Percentiles rank a stretch among this genome's conserved stretches.
phyloP scores from a whole-genome alignment of 2,329 filamentous ascomycete species.

The Hypoxylon sp. region DNA sequence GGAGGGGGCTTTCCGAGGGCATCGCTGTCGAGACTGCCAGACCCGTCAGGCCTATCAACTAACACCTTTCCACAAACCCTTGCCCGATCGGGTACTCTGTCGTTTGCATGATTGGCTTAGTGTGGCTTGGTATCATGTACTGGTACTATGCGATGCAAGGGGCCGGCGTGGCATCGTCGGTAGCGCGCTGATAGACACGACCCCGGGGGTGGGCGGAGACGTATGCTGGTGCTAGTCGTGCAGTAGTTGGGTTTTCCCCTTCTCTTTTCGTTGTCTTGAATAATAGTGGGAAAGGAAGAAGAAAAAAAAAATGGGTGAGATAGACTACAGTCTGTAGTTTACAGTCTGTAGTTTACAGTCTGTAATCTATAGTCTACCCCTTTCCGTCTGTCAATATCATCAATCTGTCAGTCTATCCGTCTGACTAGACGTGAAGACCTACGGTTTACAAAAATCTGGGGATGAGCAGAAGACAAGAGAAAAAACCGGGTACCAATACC shows the following conservation, averaged over 20 bases:
- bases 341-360: too few relatives aligned
- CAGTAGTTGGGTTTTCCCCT: slow-evolving; percentile 11
- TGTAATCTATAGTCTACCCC: too few relatives aligned
- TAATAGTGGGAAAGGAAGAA: too few relatives aligned
- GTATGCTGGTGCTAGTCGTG: slow-evolving; percentile 18
- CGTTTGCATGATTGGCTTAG: slow-evolving; percentile 31
- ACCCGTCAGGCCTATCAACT: slow-evolving; percentile 11
- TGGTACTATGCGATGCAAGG: slow-evolving; percentile 33
- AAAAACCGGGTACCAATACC: background rate
- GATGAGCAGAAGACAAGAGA: background rate
- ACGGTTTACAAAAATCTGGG: slow-evolving; percentile 25
- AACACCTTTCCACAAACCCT: background rate
- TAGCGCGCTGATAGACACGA: slow-evolving; percentile 17
- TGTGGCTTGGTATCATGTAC: too few relatives aligned
- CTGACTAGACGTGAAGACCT: too few relatives aligned
- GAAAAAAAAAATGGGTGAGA: background rate
- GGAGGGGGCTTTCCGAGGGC: too few relatives aligned
- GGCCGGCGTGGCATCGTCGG: background rate
- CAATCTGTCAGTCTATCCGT: slow-evolving; percentile 17
- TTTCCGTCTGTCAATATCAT: too few relatives aligned
- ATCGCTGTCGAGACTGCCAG: background rate
- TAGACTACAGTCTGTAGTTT: too few relatives aligned
- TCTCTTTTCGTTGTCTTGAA: slow-evolving; percentile 25
- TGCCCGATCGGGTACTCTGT: slow-evolving; percentile 26
- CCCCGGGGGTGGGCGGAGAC: slow-evolving; percentile 18